phyloP scores from a whole-genome alignment of 306 rosid species.

The Phaseolus lunatus region DNA sequence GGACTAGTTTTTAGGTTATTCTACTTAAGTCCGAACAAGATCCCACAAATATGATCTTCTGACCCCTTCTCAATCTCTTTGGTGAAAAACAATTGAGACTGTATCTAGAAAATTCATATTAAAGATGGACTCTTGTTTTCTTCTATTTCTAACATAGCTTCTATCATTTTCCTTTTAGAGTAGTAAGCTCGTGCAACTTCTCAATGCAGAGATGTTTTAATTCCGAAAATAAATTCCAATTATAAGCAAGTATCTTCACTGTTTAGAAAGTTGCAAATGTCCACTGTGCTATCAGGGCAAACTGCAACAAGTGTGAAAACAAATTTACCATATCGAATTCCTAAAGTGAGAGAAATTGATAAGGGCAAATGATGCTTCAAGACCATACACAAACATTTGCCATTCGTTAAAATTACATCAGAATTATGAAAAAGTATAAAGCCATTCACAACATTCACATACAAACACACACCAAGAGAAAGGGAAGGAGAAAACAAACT shows the following conservation, averaged over 20 bases:
- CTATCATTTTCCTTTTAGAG: not conserved
- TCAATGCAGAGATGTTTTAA: constrained; percentile 14
- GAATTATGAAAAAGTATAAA: constrained; percentile 7
- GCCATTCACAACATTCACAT: not conserved
- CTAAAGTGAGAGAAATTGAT: constrained; percentile 13
- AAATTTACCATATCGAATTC: constrained; percentile 1
- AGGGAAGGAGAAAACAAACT: constrained; percentile 51
- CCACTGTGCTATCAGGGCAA: constrained; percentile 20
- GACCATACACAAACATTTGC: constrained; percentile 27
- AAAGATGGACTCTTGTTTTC: not conserved
- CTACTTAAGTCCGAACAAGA: no score
- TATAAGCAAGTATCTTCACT: constrained; percentile 1
- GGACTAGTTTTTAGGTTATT: no score
- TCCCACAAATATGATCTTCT: no score
- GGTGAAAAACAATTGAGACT: no score
- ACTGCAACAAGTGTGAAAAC: not conserved
- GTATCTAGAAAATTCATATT: no score
- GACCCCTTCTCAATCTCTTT: no score
- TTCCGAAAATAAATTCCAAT: constrained; percentile 13
- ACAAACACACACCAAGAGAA: not conserved
- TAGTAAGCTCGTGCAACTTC: constrained; percentile 18
- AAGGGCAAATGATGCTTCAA: constrained; percentile 28
- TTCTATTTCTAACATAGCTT: no score
- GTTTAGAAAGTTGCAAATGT: constrained; percentile 1
- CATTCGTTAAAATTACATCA: constrained; percentile 15